Percentiles rank a stretch among this genome's conserved stretches.
phyloP scores from a whole-genome alignment of 2,329 filamentous ascomycete genomes.

The Trichoderma semiorbis region DNA sequence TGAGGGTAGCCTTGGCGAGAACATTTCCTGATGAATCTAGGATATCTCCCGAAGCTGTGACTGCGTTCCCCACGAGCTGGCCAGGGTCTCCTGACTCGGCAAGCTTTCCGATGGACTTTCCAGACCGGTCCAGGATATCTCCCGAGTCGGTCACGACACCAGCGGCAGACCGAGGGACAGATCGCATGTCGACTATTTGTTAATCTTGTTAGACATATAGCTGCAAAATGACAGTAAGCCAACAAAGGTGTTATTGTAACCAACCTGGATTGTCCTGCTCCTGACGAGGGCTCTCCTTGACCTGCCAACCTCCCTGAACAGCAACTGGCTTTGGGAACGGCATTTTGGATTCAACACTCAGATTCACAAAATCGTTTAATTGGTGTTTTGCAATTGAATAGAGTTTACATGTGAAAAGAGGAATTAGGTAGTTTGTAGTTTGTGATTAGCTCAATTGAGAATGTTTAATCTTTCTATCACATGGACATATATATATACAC shows the following conservation, averaged over 20 bases:
- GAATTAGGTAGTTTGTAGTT: neutral
- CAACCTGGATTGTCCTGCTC: conserved; percentile 32
- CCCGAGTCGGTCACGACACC: conserved; percentile 44
- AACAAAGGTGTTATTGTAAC: conserved; percentile 15
- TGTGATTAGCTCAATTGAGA: neutral
- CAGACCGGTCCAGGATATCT: conserved; percentile 43
- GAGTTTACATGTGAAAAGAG: neutral
- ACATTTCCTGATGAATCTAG: conserved; percentile 39
- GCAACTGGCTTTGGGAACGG: conserved; percentile 27
- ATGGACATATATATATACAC: neutral
- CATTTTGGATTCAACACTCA: conserved; percentile 20
- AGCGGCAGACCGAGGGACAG: conserved; percentile 37
- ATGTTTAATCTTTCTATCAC: neutral
- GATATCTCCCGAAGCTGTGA: conserved; percentile 36
- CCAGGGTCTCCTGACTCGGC: conserved; percentile 38
- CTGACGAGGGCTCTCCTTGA: conserved; percentile 29
- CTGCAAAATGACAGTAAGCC: neutral
- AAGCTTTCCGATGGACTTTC: conserved; percentile 42
- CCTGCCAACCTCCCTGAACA: conserved; percentile 28
- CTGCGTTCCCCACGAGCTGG: conserved; percentile 41
- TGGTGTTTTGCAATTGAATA: conserved; percentile 1
- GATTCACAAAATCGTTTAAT: neutral
- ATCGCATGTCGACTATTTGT: conserved; percentile 28
- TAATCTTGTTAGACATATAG: neutral
- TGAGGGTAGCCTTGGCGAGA: conserved; percentile 40